Conservation (phyloP, 306 rosid genomes). For the Rosa lucieae region DNA sequence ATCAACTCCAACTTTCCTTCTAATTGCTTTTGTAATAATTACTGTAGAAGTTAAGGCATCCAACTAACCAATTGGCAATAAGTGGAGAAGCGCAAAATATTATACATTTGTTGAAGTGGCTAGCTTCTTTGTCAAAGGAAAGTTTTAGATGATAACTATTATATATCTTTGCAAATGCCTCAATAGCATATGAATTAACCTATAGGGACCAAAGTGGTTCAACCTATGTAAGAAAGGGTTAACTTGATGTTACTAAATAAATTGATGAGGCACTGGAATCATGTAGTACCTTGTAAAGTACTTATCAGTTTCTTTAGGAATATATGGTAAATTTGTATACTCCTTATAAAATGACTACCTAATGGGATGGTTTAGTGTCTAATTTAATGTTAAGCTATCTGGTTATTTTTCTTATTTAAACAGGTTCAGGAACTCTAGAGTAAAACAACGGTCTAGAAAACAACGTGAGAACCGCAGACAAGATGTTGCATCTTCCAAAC, state of each 20-base stretch:
- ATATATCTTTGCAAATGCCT: neutral
- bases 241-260: neutral
- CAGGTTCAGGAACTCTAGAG: conserved; percentile 62
- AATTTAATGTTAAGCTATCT: conserved; percentile 12
- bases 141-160: neutral
- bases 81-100: neutral
- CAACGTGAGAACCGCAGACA: conserved; percentile 39
- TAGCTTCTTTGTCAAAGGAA: neutral
- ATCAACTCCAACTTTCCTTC: neutral
- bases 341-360: neutral
- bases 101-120: neutral
- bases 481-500: conserved; percentile 39
- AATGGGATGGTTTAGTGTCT: conserved; percentile 1
- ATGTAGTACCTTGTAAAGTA: neutral
- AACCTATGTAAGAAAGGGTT: neutral
- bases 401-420: neutral
- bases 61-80: neutral
- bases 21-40: neutral
- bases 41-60: neutral
- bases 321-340: conserved; percentile 3
- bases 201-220: neutral
- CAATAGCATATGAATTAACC: conserved; percentile 1
- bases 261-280: neutral
- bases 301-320: neutral
- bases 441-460: conserved; percentile 51